Evolutionary conservation across 805 yeast species (phyloP).

Genomic region (Kurtzmaniella fragi): DNA sequence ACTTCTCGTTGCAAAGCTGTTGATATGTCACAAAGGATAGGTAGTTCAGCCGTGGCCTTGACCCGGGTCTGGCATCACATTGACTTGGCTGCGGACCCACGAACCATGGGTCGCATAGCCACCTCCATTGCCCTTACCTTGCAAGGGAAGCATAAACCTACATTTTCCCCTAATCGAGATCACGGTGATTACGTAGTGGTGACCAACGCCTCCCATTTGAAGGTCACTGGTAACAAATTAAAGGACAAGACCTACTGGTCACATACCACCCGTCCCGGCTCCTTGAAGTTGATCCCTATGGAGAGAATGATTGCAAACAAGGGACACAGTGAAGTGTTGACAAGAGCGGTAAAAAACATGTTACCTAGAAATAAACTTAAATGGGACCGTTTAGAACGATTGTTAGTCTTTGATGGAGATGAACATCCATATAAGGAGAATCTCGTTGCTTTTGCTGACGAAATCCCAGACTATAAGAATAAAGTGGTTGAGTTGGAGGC

Average conservation of each 20-base stretch:
- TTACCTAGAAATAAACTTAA: slow-evolving; percentile 87
- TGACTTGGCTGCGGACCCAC: slow-evolving; percentile 75
- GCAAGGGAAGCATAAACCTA: slow-evolving; percentile 97
- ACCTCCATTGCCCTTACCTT: slow-evolving; percentile 80
- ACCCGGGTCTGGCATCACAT: slow-evolving; percentile 95
- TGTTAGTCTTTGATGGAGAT: slow-evolving; percentile 83
- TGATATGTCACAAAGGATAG: slow-evolving; percentile 29
- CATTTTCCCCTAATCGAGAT: slow-evolving; percentile 66
- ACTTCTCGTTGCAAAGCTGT: not conserved
- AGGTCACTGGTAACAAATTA: slow-evolving; percentile 82
- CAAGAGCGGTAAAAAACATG: slow-evolving; percentile 92
- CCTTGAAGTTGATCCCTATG: slow-evolving; percentile 79
- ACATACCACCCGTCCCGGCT: slow-evolving; percentile 88
- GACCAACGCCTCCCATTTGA: slow-evolving; percentile 79
- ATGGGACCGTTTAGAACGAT: slow-evolving; percentile 70
- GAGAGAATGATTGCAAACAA: slow-evolving; percentile 65
- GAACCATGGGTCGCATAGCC: slow-evolving; percentile 92
- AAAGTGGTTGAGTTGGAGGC: slow-evolving; percentile 36
- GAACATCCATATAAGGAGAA: slow-evolving; percentile 84
- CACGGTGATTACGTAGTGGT: slow-evolving; percentile 97
- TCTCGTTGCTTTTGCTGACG: slow-evolving; percentile 80
- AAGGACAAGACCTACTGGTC: slow-evolving; percentile 80
- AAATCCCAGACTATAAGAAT: slow-evolving; percentile 48
- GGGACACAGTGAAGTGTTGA: slow-evolving; percentile 84
- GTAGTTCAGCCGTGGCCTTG: slow-evolving; percentile 62